phyloP scores from a whole-genome alignment of 768 basidiomycete species.

The Pisolithus orientalis region DNA sequence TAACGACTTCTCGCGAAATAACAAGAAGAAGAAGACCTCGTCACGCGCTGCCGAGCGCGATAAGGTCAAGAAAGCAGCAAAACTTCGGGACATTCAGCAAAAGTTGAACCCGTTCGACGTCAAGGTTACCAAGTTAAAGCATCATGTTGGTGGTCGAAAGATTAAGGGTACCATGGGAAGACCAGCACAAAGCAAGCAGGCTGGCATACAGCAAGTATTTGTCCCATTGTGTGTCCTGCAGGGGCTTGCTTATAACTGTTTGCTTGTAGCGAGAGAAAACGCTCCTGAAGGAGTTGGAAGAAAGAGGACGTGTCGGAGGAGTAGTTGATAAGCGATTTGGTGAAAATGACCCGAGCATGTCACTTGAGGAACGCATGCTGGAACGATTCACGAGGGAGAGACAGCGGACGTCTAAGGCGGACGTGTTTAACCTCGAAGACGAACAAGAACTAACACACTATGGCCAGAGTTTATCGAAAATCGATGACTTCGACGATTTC shows the following conservation, averaged over 20 bases:
- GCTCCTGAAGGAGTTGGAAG: conserved; percentile 81
- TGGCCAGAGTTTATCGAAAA: conserved; percentile 76
- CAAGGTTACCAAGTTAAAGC: conserved; percentile 87
- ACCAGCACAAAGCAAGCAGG: conserved; percentile 85
- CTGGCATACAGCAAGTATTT: conserved; percentile 79
- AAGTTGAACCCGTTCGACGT: conserved; percentile 92
- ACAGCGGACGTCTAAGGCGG: conserved; percentile 69
- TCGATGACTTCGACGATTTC: conserved; percentile 79
- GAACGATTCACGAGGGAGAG: conserved; percentile 92
- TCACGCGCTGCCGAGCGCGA: conserved; percentile 58
- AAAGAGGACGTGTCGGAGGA: conserved; percentile 77
- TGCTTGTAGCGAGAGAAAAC: conserved; percentile 69
- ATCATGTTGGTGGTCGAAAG: conserved; percentile 86
- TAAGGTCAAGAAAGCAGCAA: conserved; percentile 75
- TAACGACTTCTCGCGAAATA: conserved; percentile 47
- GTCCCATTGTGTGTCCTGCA: conserved; percentile 14
- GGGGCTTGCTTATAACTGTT: conserved; percentile 1
- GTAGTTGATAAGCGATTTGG: conserved; percentile 94
- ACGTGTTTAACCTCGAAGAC: conserved; percentile 84
- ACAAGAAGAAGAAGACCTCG: conserved; percentile 65
- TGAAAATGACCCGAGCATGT: conserved; percentile 88
- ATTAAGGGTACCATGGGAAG: conserved; percentile 77
- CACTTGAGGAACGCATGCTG: conserved; percentile 94
- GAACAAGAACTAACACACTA: conserved; percentile 91
- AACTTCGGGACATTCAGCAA: conserved; percentile 77